phyloP scores from a whole-genome alignment of 169 alveolate genomes.

The Plasmodium berghei region DNA sequence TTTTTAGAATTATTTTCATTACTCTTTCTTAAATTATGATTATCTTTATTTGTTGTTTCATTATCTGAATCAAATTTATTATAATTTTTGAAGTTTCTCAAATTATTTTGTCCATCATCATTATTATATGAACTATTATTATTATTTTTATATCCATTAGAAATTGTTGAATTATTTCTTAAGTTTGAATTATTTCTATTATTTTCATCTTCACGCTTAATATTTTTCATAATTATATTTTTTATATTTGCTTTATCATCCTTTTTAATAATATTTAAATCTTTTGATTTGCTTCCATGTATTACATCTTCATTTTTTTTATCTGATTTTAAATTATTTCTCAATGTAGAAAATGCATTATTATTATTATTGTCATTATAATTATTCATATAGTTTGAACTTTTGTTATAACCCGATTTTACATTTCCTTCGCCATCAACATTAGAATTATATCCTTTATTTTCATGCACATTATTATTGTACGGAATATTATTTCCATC shows the following conservation, averaged over 20 bases:
- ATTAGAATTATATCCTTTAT: background rate
- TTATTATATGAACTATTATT: slow-evolving; percentile 13
- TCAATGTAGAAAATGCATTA: slow-evolving; percentile 12
- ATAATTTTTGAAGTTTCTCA: background rate
- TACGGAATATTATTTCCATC: slow-evolving; percentile 16
- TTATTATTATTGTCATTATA: slow-evolving; percentile 12
- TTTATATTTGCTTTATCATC: slow-evolving; percentile 53
- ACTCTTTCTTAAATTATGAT: background rate
- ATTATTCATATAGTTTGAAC: background rate
- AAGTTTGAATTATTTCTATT: background rate
- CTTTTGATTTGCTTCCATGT: slow-evolving; percentile 13
- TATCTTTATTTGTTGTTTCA: background rate
- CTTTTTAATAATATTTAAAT: slow-evolving; percentile 27
- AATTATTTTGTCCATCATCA: background rate
- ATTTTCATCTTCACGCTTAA: slow-evolving; percentile 41
- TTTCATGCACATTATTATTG: slow-evolving; percentile 9
- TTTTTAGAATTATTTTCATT: slow-evolving; percentile 21
- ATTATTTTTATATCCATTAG: background rate
- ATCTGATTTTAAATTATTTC: slow-evolving; percentile 39
- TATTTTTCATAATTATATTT: slow-evolving; percentile 58
- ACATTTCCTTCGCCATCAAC: background rate
- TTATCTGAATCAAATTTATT: slow-evolving; percentile 11
- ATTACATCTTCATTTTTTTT: slow-evolving; percentile 15
- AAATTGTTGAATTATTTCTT: background rate
- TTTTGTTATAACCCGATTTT: background rate